phyloP scores from a whole-genome alignment of 2,329 filamentous ascomycete genomes.

The Aspergillus novofumigatus region DNA sequence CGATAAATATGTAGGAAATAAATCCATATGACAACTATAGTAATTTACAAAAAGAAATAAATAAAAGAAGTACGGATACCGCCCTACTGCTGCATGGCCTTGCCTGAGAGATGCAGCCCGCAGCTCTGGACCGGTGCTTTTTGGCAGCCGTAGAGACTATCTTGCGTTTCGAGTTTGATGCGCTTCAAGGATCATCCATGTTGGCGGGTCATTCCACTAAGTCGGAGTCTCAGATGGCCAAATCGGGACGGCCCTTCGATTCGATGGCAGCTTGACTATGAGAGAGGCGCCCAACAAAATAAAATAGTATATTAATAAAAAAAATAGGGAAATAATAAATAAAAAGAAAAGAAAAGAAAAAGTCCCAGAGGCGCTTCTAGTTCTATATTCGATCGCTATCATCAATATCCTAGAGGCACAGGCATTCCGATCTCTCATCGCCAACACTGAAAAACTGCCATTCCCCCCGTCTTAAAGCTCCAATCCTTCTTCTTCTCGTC shows the following conservation, averaged over 20 bases:
- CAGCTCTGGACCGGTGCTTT: slow-evolving; percentile 12
- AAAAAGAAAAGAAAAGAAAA: background rate
- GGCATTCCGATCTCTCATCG: slow-evolving; percentile 2
- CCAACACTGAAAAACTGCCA: slow-evolving; percentile 10
- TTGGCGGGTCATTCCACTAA: slow-evolving; percentile 10
- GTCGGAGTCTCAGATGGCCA: slow-evolving; percentile 1
- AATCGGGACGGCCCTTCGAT: slow-evolving; percentile 1
- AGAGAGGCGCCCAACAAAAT: background rate
- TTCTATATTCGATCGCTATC: slow-evolving; percentile 4
- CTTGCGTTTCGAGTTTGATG: slow-evolving; percentile 21
- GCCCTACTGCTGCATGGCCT: slow-evolving; percentile 18
- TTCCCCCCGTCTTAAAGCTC: slow-evolving; percentile 7
- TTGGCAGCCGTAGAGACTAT: slow-evolving; percentile 8
- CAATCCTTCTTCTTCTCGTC: slow-evolving; percentile 2
- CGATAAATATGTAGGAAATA: slow-evolving; percentile 7
- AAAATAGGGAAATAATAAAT: background rate
- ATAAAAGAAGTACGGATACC: slow-evolving; percentile 2
- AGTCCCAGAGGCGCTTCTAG: background rate
- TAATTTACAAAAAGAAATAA: background rate
- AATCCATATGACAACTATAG: slow-evolving; percentile 1
- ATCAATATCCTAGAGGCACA: slow-evolving; percentile 5
- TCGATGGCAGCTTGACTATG: background rate
- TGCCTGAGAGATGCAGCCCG: slow-evolving; percentile 14
- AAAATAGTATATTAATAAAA: background rate
- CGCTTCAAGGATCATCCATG: slow-evolving; percentile 23